Evolutionary conservation across 1,284 basidiomycete genomes (phyloP), one percentile per base, ranked within the genome.

Genomic region (Fomes fomentarius): DNA sequence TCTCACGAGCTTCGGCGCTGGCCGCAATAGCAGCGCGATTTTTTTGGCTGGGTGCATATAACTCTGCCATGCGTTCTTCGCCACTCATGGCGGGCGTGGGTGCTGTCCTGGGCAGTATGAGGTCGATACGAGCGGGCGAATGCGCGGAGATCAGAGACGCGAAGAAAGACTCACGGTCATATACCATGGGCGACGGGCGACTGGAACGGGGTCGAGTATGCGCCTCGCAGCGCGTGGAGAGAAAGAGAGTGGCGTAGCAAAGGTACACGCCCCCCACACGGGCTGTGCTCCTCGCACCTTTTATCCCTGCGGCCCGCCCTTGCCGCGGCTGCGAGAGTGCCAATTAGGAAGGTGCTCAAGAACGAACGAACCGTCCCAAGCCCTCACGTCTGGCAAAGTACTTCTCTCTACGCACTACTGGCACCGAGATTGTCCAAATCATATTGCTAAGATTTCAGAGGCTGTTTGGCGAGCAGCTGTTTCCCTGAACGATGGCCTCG

Each of bases 331-430:
- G 40, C 40, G 47, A 35, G 17, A 1, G 17, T 19, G 45, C 54
- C 17, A n/a, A 49, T 54, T 56, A 56, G 59, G 59, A 49, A 61
- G 50, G 59, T 50, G n/a, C 40, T 35, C 51, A 57, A 58, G 59
- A 57, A 58, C 50, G 59, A 61, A 42, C 39, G 34, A 30, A n/a
- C 28, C 35, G 19, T 39, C 26, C 34, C n/a, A 25, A 31, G 21
- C 26, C 50, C 24, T 25, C 34, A 25, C 34, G 49, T 46, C 50
- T 37, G 37, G 21, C 31, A 31, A 7, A 21, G 22, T 22, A 17
- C 9, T 14, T 6, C 19, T 25, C 19, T 7, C 46, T n/a, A n/a
- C 39, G 25, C 35, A 35, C 42, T 30, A 11, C 14, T 43, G 47
- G 43, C n/a, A 28, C 33, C 26, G 39, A 37, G 15, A 11, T 21